Base-by-base conservation (phyloP, 768 basidiomycete species). In the Boletus patriciae region DNA sequence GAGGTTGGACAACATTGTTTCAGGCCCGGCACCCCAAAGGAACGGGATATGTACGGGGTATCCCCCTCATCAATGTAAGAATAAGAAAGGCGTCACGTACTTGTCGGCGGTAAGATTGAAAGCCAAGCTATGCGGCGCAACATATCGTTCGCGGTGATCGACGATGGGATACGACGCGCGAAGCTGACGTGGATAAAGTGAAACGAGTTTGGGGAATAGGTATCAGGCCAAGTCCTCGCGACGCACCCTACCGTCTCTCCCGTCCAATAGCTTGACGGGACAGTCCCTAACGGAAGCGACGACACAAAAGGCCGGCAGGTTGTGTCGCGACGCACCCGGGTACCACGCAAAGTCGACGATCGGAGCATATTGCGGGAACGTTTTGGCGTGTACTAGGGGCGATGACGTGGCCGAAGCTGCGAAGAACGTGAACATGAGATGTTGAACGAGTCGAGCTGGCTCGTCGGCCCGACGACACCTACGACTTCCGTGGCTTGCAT, bases 151-250 rank as follows among this genome's bases (percentile, higher is more conserved):
- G n/a, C 89, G 78, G 64, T 98, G 95, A 70, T 98, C 94, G 11
- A 98, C 82, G 38, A 98, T 96, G 40, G 79, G 79, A 70, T 98
- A 98, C 1, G 92, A 94, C 0, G 94, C 96, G 18, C 95, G 84
- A 19, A 92, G 81, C 95, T 97, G 36, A n/a, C 4, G 31, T 25
- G 16, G 27, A 38, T 6, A 38, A 25, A 37, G 6, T 12, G 16
- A 31, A 27, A 44, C 21, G 36, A 27, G 16, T n/a, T n/a, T n/a
- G n/a, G n/a, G n/a, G n/a, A n/a, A n/a, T n/a, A n/a, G 0, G 8
- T 3, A 1, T 34, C 18, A 40, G 6, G 21, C 9, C 27, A 18
- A 10, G 19, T 31, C 10, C 11, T 23, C 8, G n/a, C 13, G 2
- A 66, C 81, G 46, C 65, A 94, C 95, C 69, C 86, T 76, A 42